Evolutionary conservation across 495 filamentous ascomycete genomes (phyloP).

Genomic region (Aspergillus nanangensis): DNA sequence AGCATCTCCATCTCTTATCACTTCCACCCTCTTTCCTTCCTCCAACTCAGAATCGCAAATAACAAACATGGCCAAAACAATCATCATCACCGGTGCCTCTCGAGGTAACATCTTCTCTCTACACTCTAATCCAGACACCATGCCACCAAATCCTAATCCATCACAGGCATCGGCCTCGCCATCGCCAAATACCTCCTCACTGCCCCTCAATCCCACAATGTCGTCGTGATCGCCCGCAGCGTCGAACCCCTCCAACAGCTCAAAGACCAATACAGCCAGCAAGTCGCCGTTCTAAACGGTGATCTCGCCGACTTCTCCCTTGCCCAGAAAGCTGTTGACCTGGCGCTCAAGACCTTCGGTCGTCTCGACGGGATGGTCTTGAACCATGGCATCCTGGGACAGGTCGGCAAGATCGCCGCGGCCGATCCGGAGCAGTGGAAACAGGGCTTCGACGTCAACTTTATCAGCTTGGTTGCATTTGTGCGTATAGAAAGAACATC

Average conservation of each 20-base stretch:
- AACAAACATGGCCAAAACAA: slow-evolving; percentile 39
- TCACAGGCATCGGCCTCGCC: slow-evolving; percentile 75
- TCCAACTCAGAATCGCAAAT: neutral
- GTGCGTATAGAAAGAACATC: slow-evolving; percentile 49
- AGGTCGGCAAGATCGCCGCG: slow-evolving; percentile 68
- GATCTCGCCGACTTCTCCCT: slow-evolving; percentile 67
- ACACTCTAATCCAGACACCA: neutral
- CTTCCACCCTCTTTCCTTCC: no score
- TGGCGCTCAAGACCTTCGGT: slow-evolving; percentile 62
- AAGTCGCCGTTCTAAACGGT: slow-evolving; percentile 68
- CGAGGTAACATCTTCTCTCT: slow-evolving; percentile 38
- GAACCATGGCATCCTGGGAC: slow-evolving; percentile 80
- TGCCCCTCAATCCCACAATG: slow-evolving; percentile 54
- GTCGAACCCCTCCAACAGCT: slow-evolving; percentile 61
- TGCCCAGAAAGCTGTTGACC: slow-evolving; percentile 55
- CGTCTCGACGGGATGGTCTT: slow-evolving; percentile 76
- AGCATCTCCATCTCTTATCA: no score
- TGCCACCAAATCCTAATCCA: neutral
- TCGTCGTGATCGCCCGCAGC: slow-evolving; percentile 74
- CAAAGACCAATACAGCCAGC: slow-evolving; percentile 56
- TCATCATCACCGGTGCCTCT: slow-evolving; percentile 62
- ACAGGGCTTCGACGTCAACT: slow-evolving; percentile 72
- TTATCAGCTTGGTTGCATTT: slow-evolving; percentile 74
- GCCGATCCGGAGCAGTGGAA: slow-evolving; percentile 67
- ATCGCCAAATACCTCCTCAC: slow-evolving; percentile 68